Base-by-base conservation (phyloP, 495 filamentous ascomycete species). In the Aspergillus coremiiformis region DNA sequence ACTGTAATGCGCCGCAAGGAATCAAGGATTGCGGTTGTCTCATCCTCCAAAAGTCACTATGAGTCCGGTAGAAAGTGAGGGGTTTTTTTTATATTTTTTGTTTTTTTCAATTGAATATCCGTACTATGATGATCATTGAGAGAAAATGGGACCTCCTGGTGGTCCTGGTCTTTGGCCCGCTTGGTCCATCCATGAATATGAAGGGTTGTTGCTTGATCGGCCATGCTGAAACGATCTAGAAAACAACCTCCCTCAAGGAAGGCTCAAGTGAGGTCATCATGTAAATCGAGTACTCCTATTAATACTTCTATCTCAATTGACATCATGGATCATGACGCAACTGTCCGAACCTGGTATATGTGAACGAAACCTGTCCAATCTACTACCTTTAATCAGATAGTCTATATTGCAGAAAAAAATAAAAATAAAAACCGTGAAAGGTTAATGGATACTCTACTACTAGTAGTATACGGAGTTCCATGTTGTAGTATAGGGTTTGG, bases 171-270 rank as follows among this genome's bases (percentile, higher is more conserved):
- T 17, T 41, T 41, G 19, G 26, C 44, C 26, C 41, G 24, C 44
- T 43, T 12, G 32, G 32, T 35, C n/a, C n/a, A n/a, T n/a, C n/a
- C n/a, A n/a, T n/a, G n/a, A n/a, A n/a, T n/a, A 35, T 10, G 37
- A 41, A 20, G 15, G 30, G 15, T 39, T 39, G 15, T 20, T 29
- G 62, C 66, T 72, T 72, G 67, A 72, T 72, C 69, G 66, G 55
- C 67, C 55, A 17, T 20, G 46, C 53, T 69, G 69, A 72, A 70
- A 69, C 67, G 44, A 66, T 70, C 67, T 67, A 66, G 67, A 72
- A 69, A 48, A 54, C n/a, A 19, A 27, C 26, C 26, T 21, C 44
- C 3, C 6, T 20, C n/a, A n/a, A n/a, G n/a, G 12, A 9, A 19
- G 26, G 32, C n/a, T 35, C 32, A n/a, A 35, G 5, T 14, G 32